phyloP scores from a whole-genome alignment of 306 rosid species.

The Medicago arabica region DNA sequence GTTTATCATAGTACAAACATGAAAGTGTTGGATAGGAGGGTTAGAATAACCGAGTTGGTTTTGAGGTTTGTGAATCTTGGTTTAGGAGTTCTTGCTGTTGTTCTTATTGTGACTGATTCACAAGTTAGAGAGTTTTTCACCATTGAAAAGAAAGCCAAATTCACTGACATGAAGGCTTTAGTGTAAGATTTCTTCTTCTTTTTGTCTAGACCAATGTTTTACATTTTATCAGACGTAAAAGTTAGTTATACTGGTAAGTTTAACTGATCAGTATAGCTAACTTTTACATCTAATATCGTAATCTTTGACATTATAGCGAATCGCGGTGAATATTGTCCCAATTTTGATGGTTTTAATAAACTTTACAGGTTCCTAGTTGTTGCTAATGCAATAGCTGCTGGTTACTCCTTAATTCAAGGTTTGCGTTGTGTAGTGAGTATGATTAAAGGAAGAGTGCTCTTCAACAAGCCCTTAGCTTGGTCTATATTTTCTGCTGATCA shows the following conservation, averaged over 20 bases:
- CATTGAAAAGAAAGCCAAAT: slow-evolving; percentile 71
- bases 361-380: slow-evolving; percentile 70
- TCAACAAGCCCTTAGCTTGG: slow-evolving; percentile 90
- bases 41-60: slow-evolving; percentile 73
- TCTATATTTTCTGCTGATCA: slow-evolving; percentile 82
- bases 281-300: background rate
- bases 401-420: slow-evolving; percentile 73
- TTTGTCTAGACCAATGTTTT: background rate
- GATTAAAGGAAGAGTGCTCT: slow-evolving; percentile 66
- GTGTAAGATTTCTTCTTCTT: slow-evolving; percentile 54
- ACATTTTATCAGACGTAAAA: background rate
- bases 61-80: slow-evolving; percentile 69
- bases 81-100: slow-evolving; percentile 67
- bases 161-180: slow-evolving; percentile 84
- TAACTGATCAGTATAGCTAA: background rate
- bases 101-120: slow-evolving; percentile 86
- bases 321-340: background rate
- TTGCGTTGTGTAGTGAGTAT: slow-evolving; percentile 66
- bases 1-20: slow-evolving; percentile 58
- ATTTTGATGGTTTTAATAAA: slow-evolving; percentile 3
- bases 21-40: slow-evolving; percentile 60
- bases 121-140: slow-evolving; percentile 73
- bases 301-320: background rate
- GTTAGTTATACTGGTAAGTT: background rate
- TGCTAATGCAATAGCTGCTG: slow-evolving; percentile 73